Base-by-base conservation (phyloP, 1,284 basidiomycete genomes). In the Tilletiaria anomala region DNA sequence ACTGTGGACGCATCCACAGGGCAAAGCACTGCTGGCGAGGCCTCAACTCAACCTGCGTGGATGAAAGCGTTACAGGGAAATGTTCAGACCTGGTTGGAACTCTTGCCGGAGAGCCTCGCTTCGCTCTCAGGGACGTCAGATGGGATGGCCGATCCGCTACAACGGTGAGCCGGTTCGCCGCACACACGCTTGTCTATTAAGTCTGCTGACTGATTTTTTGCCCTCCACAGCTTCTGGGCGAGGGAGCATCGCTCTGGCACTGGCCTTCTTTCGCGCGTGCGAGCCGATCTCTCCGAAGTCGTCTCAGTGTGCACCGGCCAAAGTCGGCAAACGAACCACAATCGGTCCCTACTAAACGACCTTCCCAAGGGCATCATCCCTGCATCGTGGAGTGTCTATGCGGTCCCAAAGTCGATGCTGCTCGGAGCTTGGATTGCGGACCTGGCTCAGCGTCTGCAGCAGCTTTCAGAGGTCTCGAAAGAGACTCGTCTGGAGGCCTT, bases 361-460 rank as follows among this genome's bases (percentile, higher is more conserved):
- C 33, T 66, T 3, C 45, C 51, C n/a, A 56, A 60, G 38, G 58
- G 43, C 5, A 43, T 44, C 1, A 49, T 65, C 14, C 63, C 63
- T 3, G 32, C 40, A 8, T 39, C 44, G 2, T 66, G 63, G 63
- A 45, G 46, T 14, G 45, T 53, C 6, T 56, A 59, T 19, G 36
- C 48, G 3, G 51, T 55, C 14, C 51, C 59, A 6, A 54, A 50
- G 22, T 43, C 47, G 18, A 55, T 56, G 50, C 42, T 51, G 15
- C 44, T 66, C 12, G 33, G 48, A 14, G 50, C 48, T 19, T 66
- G 63, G 63, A 47, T 66, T 14, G 38, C 46, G n/a, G 60, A 66
- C 35, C 44, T 65, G 10, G 39, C 42, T 5, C 51, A 51, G 17
- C 45, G 60, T 2, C 42, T 57, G 6, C 48, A 48, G 14, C 62